Evolutionary conservation across 352 stramenopile genomes (phyloP), one percentile per base, ranked within the genome.

Genomic region (Peronospora tabacina): DNA sequence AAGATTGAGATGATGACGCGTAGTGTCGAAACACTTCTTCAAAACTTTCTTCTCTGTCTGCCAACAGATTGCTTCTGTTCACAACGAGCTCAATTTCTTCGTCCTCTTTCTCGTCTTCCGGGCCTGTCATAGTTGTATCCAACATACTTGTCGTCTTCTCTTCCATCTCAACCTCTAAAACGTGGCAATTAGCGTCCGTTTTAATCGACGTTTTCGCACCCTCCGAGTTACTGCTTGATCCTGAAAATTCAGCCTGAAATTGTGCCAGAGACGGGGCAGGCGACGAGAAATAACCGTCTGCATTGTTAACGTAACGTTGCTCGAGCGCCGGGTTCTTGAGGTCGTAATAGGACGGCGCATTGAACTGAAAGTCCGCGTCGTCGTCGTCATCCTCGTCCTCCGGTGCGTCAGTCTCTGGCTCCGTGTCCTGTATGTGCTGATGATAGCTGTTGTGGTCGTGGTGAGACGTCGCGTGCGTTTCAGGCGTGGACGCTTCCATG

Each of bases 271-370:
- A 61, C 7, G 55, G 61, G 30, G 44, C 40, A 4, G 58, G 57
- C 7, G 65, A 67, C 16, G 69, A 82, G 38, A 92, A 92, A 54
- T 92, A 92, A 7, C 78, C 82, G 49, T 92, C 82, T 8, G 82
- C 78, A 44, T 92, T 90, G 66, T 90, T 90, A 28, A 92, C 75
- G 57, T 92, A 92, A 47, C 58, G 70, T 34, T 50, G 68, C 62
- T 92, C 82, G 19, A 80, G 61, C 45, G 71, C 61, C 17, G 77
- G 76, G 49, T 90, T 78, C 53, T 76, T 76, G 15, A 92, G 64
- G 52, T 92, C 82, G 69, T 90, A 92, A 56, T 88, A 92, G 30
- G 72, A 68, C 19, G 82, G 82, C 28, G 82, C 82, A 46, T 92
- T 71, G 49, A 92, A 92, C 29, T 63, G 36, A 52, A 92, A 90